Evolutionary conservation across 1,284 basidiomycete genomes (phyloP), one percentile per base, ranked within the genome.

Genomic region (Ustilago vetiveriae): DNA sequence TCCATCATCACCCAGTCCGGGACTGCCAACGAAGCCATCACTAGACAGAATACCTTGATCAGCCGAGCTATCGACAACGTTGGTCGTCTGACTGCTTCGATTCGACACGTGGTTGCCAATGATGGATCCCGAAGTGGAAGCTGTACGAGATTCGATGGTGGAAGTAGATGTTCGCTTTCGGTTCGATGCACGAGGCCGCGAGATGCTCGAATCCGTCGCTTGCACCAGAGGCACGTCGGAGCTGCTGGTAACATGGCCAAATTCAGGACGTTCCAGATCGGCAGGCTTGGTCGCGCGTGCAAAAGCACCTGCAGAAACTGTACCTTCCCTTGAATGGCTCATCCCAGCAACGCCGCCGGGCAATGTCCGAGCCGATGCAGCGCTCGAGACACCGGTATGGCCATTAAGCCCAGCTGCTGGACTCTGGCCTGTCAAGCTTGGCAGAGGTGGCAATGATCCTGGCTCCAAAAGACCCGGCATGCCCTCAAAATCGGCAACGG

Each of bases 291-390:
- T 63, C 8, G 58, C 53, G n/a, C 63, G 22, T 2, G 41, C 29
- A 24, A 71, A 71, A 1, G 68, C 68, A 2, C 68, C 58, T 3
- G 68, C 68, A 11, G 62, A 59, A 3, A 66, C 68, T 0, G 37
- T 57, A 11, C 58, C 59, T 3, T 62, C 63, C 1, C 43, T 24
- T 16, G 14, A 8, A 6, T 54, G 58, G 26, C 45, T 50, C 29
- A 41, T 24, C 17, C 36, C 47, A 6, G 45, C 24, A 5, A 39
- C 32, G 8, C 38, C 23, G 8, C 35, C 35, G 2, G 37, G 42
- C 30, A 41, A 1, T 14, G 6, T 29, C 2, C 60, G 46, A 10
- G 37, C 26, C 16, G 36, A n/a, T 10, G 17, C 33, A 8, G 13
- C 37, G 9, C 17, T 23, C 22, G 11, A 9, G 6, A 24, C 26